Evolutionary conservation across 2,329 filamentous ascomycete species (phyloP).

Genomic region (Aspergillus sp.): DNA sequence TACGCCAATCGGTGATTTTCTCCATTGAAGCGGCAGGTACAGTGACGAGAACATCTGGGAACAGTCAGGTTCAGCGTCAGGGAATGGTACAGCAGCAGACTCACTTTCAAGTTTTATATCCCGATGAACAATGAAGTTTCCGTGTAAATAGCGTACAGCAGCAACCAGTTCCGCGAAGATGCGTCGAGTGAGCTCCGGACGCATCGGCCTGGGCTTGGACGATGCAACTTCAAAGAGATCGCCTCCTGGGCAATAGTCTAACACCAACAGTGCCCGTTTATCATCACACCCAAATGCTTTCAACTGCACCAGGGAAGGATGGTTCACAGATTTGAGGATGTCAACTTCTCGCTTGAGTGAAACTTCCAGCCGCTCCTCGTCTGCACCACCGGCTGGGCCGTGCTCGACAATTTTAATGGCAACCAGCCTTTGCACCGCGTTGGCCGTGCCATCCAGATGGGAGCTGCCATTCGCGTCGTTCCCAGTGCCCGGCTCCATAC

Average conservation of each 20-base stretch:
- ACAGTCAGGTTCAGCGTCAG: slow-evolving; percentile 9
- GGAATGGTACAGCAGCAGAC: slow-evolving; percentile 22
- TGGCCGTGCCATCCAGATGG: slow-evolving; percentile 7
- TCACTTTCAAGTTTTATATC: slow-evolving; percentile 97
- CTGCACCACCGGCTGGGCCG: slow-evolving; percentile 84
- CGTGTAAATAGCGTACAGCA: slow-evolving; percentile 78
- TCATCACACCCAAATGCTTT: slow-evolving; percentile 85
- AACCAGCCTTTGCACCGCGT: slow-evolving; percentile 65
- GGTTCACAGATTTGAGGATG: slow-evolving; percentile 77
- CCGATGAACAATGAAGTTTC: slow-evolving; percentile 78
- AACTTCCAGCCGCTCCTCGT: slow-evolving; percentile 85
- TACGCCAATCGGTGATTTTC: slow-evolving; percentile 59
- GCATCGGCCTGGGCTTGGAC: slow-evolving; percentile 57
- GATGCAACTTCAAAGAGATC: slow-evolving; percentile 91
- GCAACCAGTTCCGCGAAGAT: slow-evolving; percentile 85
- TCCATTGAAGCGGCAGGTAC: slow-evolving; percentile 59
- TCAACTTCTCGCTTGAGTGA: slow-evolving; percentile 91
- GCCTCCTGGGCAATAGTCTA: slow-evolving; percentile 87
- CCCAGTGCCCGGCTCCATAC: slow-evolving; percentile 50
- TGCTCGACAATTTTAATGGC: slow-evolving; percentile 95
- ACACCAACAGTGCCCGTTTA: slow-evolving; percentile 69
- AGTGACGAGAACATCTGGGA: slow-evolving; percentile 79
- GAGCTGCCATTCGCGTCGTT: slow-evolving; percentile 5
- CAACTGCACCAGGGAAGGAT: slow-evolving; percentile 82
- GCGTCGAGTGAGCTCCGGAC: slow-evolving; percentile 61